Base-by-base conservation (phyloP, 116 monocot species). In the Iris pallida region DNA sequence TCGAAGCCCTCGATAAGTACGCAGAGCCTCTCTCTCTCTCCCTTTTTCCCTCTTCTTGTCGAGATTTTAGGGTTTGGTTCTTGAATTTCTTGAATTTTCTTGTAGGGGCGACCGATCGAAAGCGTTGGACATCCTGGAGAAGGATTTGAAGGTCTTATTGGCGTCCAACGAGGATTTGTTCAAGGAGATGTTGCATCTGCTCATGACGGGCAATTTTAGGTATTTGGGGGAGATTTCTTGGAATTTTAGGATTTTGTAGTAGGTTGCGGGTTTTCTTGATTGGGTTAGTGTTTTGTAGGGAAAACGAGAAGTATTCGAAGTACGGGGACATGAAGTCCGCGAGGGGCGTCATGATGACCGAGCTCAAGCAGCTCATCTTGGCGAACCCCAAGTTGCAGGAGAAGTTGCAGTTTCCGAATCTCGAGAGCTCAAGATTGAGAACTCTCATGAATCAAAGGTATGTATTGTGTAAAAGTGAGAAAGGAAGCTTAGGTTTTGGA, bases 361-460 rank as follows among this genome's bases (percentile, higher is more conserved):
- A 92, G 71, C 83, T 92, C 1, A 92, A 88, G 73, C 85, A 92
- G 65, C 66, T 91, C 64, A 91, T 91, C 47, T 84, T 87, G 78
- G 87, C 84, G 30, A 91, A 91, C 68, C 91, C 91, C 43, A 68
- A 85, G 47, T 88, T 92, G 49, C 72, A 80, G 6, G 92, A 85
- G 15, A 92, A 92, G 70, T 69, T 92, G 16, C 71, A 61, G 16
- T 92, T 88, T 63, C 92, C 92, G 4, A 83, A 78, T 76, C 68
- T 92, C 8, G 88, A 81, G 46, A 78, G 85, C 8, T 80, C 88
- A 40, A 71, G 92, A 18, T 59, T 92, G 14, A 80, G 85, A 68
- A 88, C 88, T 55, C 73, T 92, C 44, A 85, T 92, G 16, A 92
- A 92, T 65, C 92, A 92, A 71, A 92, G 92, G 92, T 80, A 80